Base-by-base conservation (phyloP, 257 asterid genomes). In the Coffea eugenioides region DNA sequence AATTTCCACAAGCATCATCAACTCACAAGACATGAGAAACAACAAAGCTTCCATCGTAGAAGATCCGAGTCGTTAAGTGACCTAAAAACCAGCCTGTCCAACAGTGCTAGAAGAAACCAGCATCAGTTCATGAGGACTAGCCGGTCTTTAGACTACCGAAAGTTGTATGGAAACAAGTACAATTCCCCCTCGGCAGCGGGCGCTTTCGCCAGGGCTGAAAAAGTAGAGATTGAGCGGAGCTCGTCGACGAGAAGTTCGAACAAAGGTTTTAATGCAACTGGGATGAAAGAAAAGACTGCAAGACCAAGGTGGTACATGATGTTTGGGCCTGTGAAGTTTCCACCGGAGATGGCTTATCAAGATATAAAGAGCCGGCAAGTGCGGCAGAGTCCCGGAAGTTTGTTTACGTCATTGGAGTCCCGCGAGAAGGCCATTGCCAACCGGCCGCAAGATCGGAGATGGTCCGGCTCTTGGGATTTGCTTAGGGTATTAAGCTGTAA, bases 341-440 rank as follows among this genome's bases (percentile, higher is more conserved):
- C 89, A 27, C 85, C 74, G 79, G 93, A 89, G 74, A 90, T 90
- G 92, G 92, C 87, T 54, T 83, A 90, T 66, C 87, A 72, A 49
- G 97, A 89, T 36, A 90, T 91, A 27, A 91, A 87, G 75, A 91
- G 12, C 84, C 87, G 97, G 68, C 88, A 88, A 77, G 75, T 83
- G 43, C 92, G 94, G 49, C 92, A 90, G 54, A 81, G 27, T 48
- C 34, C 78, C 3, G 69, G 36, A 8, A 81, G 49, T 12, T 71
- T 70, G 66, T 81, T 76, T 8, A 23, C 74, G 0, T 49, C 77
- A 1, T 51, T 15, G 34, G 71, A 74, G 4, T 2, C 62, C 27
- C 43, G 77, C 27, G 81, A 69, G 16, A 77, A 41, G 71, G 65
- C 23, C 6, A 43, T 52, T 31, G 73, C 56, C 20, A 71, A 49